Base-by-base conservation (phyloP, 148 eudicot genomes). In the Talinum fruticosum region DNA sequence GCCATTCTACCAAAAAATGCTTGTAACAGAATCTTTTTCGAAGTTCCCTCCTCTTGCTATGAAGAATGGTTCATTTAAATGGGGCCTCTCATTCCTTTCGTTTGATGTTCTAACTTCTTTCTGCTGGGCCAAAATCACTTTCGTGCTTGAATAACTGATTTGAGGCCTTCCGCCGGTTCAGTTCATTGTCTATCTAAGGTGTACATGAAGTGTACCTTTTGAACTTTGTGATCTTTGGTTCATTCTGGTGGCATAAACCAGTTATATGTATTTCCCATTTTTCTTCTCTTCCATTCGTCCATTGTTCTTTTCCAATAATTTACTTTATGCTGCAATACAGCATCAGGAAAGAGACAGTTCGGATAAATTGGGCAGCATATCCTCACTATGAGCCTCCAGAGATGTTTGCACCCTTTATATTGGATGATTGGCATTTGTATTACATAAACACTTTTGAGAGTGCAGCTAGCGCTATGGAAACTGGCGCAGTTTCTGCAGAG, bases 381-480 rank as follows among this genome's bases (percentile, higher is more conserved):
- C 99, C 99, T 79, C 96, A 90, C 78, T 95, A 93, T 81, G 79
- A 86, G 24, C 89, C 97, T 34, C 97, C 99, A 8, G 99, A 95
- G 85, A 59, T 66, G 78, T 95, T 88, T 79, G 97, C 99, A 69
- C 97, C 99, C 30, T 86, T 93, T 41, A 76, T 93, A 18, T 77
- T 95, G 88, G 99, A 95, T 77, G 88, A 83, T 69, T 81, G 29
- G 67, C 93, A 93, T 86, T 79, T 95, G 77, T 95, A 95, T 85
- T 95, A 95, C 80, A 85, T 95, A 29, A 95, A 95, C 85, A 90
- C 97, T 32, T 95, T 95, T 62, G 99, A 95, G 86, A 95, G 88
- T 83, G 99, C 96, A 75, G 96, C 99, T 32, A 93, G 97, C 78
- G 89, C 97, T 69, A 91, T 95, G 97, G 97, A 95, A 80, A 91